Base-by-base conservation (phyloP, 2,329 filamentous ascomycete species). In the Cladosporium oxysporum region DNA sequence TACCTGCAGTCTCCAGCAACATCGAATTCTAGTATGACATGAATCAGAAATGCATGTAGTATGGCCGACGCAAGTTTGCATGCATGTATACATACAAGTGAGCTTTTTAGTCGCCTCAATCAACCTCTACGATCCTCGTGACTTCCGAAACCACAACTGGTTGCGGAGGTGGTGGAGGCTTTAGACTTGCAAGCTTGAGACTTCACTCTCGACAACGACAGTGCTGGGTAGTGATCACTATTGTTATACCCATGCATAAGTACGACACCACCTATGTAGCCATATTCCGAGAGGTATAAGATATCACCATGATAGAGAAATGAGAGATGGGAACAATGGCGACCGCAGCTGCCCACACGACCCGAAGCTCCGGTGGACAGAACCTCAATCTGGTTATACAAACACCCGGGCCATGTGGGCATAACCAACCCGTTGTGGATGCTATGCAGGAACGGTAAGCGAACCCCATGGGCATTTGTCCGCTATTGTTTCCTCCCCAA, bases 331-430 rank as follows among this genome's bases (percentile, higher is more conserved):
- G 3, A 8, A 12, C 8, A 23, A 29, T 28, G 3, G 26, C 5
- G 3, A 52, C n/a, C 41, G 41, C 41, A 52, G 12, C 55, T 12
- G 55, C n/a, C 57, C 57, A 59, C 57, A 59, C 41, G 57, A 29
- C 28, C 57, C 57, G 57, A 59, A 37, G 2, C 18, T 47, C 57
- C 57, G 57, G 14, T 29, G 57, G 57, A 12, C 26, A 18, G 18
- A 14, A 28, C 5, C 21, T 44, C 57, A 47, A 35, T 29, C 23
- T 55, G 28, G 12, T 29, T 28, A 21, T 58, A 58, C 35, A 47
- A 10, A 31, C 18, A 44, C 11, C 23, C 57, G 35, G 57, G 26
- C 57, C 37, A 23, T n/a, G 35, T 59, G 57, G 37, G 37, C 33
- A 47, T 21, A 59, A 47, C 28, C 18, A 55, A 21, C 18, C 1